phyloP scores from a whole-genome alignment of 352 stramenopile species.

The Globisporangium canariense region DNA sequence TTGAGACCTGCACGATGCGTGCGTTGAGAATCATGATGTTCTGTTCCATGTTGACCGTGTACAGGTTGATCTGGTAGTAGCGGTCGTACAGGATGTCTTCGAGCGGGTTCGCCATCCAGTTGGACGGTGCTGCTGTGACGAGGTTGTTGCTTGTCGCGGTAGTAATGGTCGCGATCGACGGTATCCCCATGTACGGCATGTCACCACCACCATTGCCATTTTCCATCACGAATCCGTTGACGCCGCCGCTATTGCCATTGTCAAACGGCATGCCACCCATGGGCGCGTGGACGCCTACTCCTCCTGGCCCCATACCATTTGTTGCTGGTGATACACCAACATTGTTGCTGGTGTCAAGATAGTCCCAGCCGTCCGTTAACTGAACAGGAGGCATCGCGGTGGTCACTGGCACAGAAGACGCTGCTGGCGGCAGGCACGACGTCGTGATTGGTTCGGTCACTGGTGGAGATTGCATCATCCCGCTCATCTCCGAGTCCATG shows the following conservation, averaged over 20 bases:
- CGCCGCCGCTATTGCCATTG: background rate
- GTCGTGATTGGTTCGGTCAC: background rate
- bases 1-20: conserved; percentile 44
- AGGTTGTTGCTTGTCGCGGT: conserved; percentile 12
- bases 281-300: background rate
- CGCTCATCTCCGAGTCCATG: background rate
- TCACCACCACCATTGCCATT: background rate
- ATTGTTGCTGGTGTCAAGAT: background rate
- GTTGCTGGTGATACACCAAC: background rate
- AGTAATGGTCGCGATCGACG: background rate
- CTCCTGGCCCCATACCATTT: background rate
- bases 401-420: background rate
- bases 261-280: background rate
- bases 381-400: background rate
- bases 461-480: background rate
- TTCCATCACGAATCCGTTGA: conserved; percentile 4
- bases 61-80: conserved; percentile 44
- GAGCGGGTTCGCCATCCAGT: conserved; percentile 43
- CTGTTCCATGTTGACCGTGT: conserved; percentile 41
- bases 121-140: conserved; percentile 21
- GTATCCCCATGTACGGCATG: background rate
- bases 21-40: conserved; percentile 33
- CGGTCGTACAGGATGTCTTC: conserved; percentile 54
- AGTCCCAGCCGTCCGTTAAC: conserved; percentile 1
- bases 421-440: background rate